Evolutionary conservation across 176 grass and related monocot genomes (phyloP), one percentile per base, ranked within the genome.

Genomic region (Zoysia japonica): DNA sequence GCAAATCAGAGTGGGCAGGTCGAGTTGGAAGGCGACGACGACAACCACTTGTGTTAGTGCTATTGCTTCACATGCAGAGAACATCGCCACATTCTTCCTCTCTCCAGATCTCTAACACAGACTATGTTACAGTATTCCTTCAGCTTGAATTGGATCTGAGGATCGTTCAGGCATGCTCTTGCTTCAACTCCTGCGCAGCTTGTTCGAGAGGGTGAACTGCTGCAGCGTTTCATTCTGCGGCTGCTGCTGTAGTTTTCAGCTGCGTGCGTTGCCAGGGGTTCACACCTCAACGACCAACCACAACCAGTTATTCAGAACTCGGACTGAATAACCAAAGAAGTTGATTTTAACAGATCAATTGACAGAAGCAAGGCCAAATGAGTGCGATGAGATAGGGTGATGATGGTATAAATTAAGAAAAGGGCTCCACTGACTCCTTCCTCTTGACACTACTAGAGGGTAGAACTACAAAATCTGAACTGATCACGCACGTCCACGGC

Each of bases 401-500:
- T 37, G 10, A 10, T 62, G 80, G 46, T 61, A 49, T 38, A 55
- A 6, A 52, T 46, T 19, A 6, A 16, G 40, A 48, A 82, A 78
- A 45, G 13, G 61, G 73, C 46, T 61, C 28, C 53, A 39, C 11
- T 20, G 41, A 46, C 80, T 80, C 47, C 20, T 54, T 54, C 52
- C 47, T 17, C 20, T 13, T 72, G 67, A 39, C 7, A 42, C 7
- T 44, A 28, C 16, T 53, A 39, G 41, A 39, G 17, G 40, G 63
- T 46, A 2, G 42, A 17, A 45, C 68, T 75, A 40, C 10, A 40
- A 39, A 55, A 55, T 6, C 3, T 72, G 67, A 50, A 37, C 35
- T 35, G 50, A 78, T 82, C 73, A 47, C 65, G 12, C 35, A 82
- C 56, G 16, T 57, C 50, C 57, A 78, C 86, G n/a, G 2, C 70